phyloP scores from a whole-genome alignment of 164 flowering plant species.

The Magnolia sinica region DNA sequence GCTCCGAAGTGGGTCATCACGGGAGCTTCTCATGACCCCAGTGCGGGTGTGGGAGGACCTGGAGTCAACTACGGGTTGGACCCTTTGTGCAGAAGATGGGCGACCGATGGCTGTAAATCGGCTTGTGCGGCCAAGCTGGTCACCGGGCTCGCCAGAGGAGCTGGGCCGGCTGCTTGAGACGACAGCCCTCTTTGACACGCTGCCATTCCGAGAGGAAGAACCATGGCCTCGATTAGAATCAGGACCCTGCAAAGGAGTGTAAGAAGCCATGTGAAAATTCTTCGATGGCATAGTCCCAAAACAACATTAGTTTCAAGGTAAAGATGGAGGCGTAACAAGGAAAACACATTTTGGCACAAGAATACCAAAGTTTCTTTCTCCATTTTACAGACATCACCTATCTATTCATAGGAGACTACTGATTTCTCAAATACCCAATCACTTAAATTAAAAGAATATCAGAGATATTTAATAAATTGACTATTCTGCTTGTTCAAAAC shows the following conservation, averaged over 20 bases:
- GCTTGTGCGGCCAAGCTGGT: slow-evolving; percentile 15
- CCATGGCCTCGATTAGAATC: slow-evolving; percentile 21
- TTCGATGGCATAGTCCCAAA: no score
- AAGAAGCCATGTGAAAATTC: no score
- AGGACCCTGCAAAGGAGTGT: not conserved
- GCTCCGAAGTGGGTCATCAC: slow-evolving; percentile 41
- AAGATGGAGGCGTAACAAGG: no score
- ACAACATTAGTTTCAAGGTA: no score
- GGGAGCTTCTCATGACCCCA: slow-evolving; percentile 21
- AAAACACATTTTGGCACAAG: no score
- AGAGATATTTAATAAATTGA: no score
- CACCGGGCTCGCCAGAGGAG: slow-evolving; percentile 29
- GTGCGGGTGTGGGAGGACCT: slow-evolving; percentile 29
- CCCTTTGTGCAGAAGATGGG: slow-evolving; percentile 28
- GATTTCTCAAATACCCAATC: no score
- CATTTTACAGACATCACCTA: no score
- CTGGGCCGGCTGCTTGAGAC: slow-evolving; percentile 28
- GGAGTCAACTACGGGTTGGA: slow-evolving; percentile 35
- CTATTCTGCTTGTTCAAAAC: no score
- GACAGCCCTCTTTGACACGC: slow-evolving; percentile 26
- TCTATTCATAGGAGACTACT: no score
- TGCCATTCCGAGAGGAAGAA: slow-evolving; percentile 28
- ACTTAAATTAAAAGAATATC: no score
- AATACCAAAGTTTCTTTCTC: no score
- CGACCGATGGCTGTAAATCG: slow-evolving; percentile 32